Evolutionary conservation across 352 stramenopile species (phyloP).

Genomic region (Globisporangium cylindrosporum): DNA sequence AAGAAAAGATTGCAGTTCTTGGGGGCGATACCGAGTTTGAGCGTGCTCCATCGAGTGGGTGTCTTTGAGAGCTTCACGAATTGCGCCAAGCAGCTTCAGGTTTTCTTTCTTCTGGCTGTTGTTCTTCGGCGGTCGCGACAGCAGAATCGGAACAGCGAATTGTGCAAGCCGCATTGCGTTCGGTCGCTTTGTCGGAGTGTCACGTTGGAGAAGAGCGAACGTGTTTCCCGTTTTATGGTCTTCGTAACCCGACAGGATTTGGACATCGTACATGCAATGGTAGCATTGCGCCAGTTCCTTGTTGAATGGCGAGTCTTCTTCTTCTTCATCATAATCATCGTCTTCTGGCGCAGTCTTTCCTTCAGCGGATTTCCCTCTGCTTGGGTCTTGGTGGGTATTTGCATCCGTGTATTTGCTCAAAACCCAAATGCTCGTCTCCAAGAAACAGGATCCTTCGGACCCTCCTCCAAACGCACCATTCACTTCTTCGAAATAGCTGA

Average conservation of each 20-base stretch:
- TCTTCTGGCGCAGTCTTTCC: conserved; percentile 4
- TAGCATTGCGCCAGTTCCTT: conserved; percentile 63
- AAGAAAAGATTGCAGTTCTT: conserved; percentile 31
- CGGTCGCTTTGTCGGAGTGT: conserved; percentile 17
- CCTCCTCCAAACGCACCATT: background rate
- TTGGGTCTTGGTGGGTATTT: conserved; percentile 7
- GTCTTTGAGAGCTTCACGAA: conserved; percentile 42
- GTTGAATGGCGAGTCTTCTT: conserved; percentile 39
- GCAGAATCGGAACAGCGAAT: conserved; percentile 61
- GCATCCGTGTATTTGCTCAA: conserved; percentile 30
- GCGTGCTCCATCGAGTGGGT: conserved; percentile 8
- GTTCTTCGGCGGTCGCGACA: conserved; percentile 50
- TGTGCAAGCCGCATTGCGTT: conserved; percentile 34
- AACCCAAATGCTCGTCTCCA: conserved; percentile 36
- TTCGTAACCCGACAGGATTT: conserved; percentile 48
- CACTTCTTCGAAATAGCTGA: conserved; percentile 28
- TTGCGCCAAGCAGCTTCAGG: conserved; percentile 54
- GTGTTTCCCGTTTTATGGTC: conserved; percentile 59
- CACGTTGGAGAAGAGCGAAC: conserved; percentile 26
- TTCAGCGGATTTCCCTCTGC: conserved; percentile 10
- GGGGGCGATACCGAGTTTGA: background rate
- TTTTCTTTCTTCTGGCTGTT: conserved; percentile 78
- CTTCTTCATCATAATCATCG: conserved; percentile 1
- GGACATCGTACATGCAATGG: conserved; percentile 69
- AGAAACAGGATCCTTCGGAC: conserved; percentile 29